A percentile compares a stretch with the other conserved stretches of the same genome.
Conservation (phyloP, 139 green algal species). For the Tetratostichococcus sp. region DNA sequence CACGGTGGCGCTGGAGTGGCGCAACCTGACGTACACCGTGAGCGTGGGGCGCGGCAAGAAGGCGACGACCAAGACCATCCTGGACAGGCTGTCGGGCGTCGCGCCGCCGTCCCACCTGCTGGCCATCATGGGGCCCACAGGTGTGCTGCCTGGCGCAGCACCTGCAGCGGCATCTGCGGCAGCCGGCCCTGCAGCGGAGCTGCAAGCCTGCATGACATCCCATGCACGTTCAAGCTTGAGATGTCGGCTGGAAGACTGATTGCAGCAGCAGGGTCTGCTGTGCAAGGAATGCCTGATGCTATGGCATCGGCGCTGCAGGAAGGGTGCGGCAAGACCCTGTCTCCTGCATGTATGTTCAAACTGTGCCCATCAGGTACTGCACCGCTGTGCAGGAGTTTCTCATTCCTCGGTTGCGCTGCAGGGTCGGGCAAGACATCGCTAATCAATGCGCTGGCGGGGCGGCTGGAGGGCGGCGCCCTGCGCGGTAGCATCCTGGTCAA, state of each 20-base stretch:
- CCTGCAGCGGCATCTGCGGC: no score
- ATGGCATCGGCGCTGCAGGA: neutral
- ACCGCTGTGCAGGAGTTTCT: no score
- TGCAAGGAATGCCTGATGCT: no score
- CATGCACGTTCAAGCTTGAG: no score
- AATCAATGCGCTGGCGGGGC: slow-evolving; percentile 32
- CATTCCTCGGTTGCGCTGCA: no score
- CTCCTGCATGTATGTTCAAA: no score
- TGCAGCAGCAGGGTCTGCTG: no score
- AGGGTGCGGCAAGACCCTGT: neutral
- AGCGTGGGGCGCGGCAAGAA: slow-evolving; percentile 7
- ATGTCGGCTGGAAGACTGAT: no score
- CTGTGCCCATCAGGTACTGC: no score
- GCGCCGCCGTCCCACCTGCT: slow-evolving; percentile 27
- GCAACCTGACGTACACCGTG: slow-evolving; percentile 24
- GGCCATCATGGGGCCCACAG: slow-evolving; percentile 36
- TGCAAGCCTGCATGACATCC: no score
- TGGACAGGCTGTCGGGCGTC: slow-evolving; percentile 15
- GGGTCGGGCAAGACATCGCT: slow-evolving; percentile 37
- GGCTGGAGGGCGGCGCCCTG: slow-evolving; percentile 19
- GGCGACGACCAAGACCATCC: slow-evolving; percentile 9
- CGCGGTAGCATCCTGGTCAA: slow-evolving; percentile 33
- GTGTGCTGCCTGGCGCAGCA: neutral
- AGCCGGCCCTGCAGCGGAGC: no score
- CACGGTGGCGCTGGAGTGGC: slow-evolving; percentile 15